Base-by-base conservation (phyloP, 106 monocot genomes). In the Dioscorea dumetorum region DNA sequence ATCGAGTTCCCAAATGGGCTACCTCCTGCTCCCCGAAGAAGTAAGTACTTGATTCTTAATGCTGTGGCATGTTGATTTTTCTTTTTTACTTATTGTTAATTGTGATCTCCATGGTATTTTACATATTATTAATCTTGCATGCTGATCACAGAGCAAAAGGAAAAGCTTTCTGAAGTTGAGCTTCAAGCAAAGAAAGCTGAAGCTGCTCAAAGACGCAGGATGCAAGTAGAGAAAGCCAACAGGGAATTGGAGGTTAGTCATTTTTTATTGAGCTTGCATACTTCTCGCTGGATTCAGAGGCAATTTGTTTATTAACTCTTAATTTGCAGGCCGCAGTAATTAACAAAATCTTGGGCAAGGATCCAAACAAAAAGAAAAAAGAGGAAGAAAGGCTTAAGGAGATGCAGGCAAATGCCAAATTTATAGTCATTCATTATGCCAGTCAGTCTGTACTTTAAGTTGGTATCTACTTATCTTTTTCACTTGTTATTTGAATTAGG, bases 161-260 rank as follows among this genome's bases (percentile, higher is more conserved):
- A 88, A 57, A 91, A 91, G 62, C 88, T 91, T 61, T 85, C 88
- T 67, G 95, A 91, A 66, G 83, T 88, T 60, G 95, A 95, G 70
- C 81, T 80, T 75, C 88, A 88, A 74, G 82, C 86, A 32, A 97
- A 84, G 79, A 91, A 88, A 67, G 88, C 91, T 11, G 95, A 95
- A 70, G 86, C 88, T 61, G 88, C 91, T 53, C 88, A 88, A 57
- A 84, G 95, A 71, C 83, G 95, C 48, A 91, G 80, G 60, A 70
- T 95, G 84, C 95, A 91, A 88, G 91, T 91, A 22, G 95, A 95
- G 72, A 95, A 97, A 62, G 85, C 85, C 32, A 77, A 70, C 60
- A 83, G 72, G 23, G 95, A 97, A 75, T 77, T 79, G 54, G 81
- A 91, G 95, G 95, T 95, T 64, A 61, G 31, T 23, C 41, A 41